Percentiles rank a stretch among this genome's conserved stretches.
Evolutionary conservation across 306 rosid genomes (phyloP).

Genomic region (Senna tora): DNA sequence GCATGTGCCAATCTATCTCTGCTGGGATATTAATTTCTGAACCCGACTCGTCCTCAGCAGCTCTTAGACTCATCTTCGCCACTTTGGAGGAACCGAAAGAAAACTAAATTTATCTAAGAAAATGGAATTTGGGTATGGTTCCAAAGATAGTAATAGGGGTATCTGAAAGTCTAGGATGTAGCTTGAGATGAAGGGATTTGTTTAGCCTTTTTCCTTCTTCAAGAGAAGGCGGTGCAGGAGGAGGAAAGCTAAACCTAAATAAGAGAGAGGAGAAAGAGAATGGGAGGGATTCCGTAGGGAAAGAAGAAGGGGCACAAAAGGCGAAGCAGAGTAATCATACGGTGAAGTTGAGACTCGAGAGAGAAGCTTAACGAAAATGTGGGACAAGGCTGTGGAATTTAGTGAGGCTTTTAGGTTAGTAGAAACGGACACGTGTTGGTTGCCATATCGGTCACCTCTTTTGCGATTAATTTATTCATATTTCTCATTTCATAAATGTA

Average conservation of each 20-base stretch:
- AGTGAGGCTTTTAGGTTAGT: slow-evolving; percentile 57
- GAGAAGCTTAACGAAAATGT: neutral
- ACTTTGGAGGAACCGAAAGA: slow-evolving; percentile 38
- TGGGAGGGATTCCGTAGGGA: neutral
- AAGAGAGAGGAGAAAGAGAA: neutral
- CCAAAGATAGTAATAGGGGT: neutral
- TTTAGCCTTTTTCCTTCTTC: slow-evolving; percentile 33
- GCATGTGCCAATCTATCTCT: slow-evolving; percentile 96
- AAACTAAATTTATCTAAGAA: neutral
- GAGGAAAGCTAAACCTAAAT: slow-evolving; percentile 17
- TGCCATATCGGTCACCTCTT: slow-evolving; percentile 5
- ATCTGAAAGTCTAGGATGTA: slow-evolving; percentile 3
- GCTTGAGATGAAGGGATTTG: slow-evolving; percentile 17
- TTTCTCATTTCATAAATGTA: too few species aligned
- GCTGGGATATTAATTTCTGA: slow-evolving; percentile 82
- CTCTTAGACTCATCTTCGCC: slow-evolving; percentile 82
- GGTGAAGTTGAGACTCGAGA: neutral
- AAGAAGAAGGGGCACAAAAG: slow-evolving; percentile 28
- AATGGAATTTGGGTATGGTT: neutral
- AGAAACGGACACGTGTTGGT: slow-evolving; percentile 63
- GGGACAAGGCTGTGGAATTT: slow-evolving; percentile 45
- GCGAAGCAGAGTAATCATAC: slow-evolving; percentile 31
- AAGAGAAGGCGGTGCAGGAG: slow-evolving; percentile 1
- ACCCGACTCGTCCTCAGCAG: slow-evolving; percentile 74
- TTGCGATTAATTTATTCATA: too few species aligned